Percentiles rank a stretch among this genome's conserved stretches.
Evolutionary conservation across 2,329 filamentous ascomycete species (phyloP).

Genomic region (Knoxdaviesia capensis): DNA sequence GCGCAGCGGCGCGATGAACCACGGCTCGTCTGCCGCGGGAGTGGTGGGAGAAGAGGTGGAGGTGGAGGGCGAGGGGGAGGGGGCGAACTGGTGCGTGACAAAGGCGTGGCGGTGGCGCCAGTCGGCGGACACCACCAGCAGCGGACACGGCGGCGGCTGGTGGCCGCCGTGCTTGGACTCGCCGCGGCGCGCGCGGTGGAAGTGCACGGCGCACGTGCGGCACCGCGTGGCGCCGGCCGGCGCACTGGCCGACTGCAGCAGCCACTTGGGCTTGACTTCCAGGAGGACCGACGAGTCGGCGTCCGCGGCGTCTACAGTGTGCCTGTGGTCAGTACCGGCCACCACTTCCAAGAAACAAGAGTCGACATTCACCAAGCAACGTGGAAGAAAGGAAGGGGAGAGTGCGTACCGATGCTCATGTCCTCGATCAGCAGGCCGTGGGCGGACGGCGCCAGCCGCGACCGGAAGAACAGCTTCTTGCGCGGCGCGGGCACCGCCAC

Average conservation of each 20-base stretch:
- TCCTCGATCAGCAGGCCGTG: constrained; percentile 56
- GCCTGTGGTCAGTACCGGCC: constrained; percentile 3
- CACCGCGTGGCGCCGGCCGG: constrained; percentile 43
- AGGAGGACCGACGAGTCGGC: constrained; percentile 26
- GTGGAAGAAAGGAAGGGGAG: background rate
- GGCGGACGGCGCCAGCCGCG: constrained; percentile 23
- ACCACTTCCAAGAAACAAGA: no score
- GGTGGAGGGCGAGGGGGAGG: constrained; percentile 2
- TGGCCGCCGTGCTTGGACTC: constrained; percentile 11
- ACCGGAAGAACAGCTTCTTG: constrained; percentile 25
- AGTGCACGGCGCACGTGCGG: constrained; percentile 47
- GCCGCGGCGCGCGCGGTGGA: constrained; percentile 15
- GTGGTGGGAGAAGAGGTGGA: no score
- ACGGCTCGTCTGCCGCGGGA: constrained; percentile 1
- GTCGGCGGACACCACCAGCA: constrained; percentile 13
- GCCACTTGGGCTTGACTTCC: constrained; percentile 77
- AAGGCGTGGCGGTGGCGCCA: constrained; percentile 19
- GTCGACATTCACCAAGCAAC: background rate
- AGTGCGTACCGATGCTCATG: constrained; percentile 30
- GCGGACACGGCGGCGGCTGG: constrained; percentile 42
- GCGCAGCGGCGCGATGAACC: constrained; percentile 4
- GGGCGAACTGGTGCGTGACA: constrained; percentile 14
- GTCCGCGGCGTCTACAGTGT: constrained; percentile 9
- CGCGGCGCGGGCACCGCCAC: constrained; percentile 9
- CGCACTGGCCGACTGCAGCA: constrained; percentile 54